These are phyloP conservation scores for Dipodascus geniculatus DNA, from an alignment of 805 yeast species.

Conservation along the genomic window DNA sequence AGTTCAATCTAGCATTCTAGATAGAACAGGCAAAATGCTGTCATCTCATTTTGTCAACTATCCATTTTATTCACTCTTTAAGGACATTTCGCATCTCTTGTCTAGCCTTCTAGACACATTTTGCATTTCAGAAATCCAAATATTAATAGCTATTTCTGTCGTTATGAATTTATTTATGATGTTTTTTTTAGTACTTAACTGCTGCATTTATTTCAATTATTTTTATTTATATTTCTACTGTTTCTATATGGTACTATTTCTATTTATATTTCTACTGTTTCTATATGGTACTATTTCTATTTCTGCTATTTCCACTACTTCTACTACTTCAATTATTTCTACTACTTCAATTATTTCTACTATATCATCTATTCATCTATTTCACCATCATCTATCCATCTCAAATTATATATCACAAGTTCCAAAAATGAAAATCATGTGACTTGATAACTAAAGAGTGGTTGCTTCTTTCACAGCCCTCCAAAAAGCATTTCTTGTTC, in stretches of 20 bases:
- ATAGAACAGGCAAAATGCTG: no score
- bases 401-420: background rate
- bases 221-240: no score
- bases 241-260: no score
- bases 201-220: background rate
- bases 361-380: background rate
- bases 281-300: no score
- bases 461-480: background rate
- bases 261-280: no score
- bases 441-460: background rate
- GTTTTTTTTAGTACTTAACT: background rate
- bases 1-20: background rate
- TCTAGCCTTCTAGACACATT: background rate
- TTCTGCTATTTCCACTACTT: no score
- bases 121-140: background rate
- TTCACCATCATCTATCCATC: no score
- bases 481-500: background rate
- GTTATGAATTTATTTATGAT: no score
- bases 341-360: no score
- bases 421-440: background rate
- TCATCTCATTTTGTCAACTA: no score
- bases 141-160: background rate
- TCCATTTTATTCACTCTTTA: no score
- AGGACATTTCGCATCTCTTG: background rate
- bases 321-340: no score